A percentile compares a stretch with the other conserved stretches of the same genome.
These are phyloP conservation scores for Tulasnella sp. DNA, from an alignment of 768 basidiomycete genomes.

Conservation along the genomic window DNA sequence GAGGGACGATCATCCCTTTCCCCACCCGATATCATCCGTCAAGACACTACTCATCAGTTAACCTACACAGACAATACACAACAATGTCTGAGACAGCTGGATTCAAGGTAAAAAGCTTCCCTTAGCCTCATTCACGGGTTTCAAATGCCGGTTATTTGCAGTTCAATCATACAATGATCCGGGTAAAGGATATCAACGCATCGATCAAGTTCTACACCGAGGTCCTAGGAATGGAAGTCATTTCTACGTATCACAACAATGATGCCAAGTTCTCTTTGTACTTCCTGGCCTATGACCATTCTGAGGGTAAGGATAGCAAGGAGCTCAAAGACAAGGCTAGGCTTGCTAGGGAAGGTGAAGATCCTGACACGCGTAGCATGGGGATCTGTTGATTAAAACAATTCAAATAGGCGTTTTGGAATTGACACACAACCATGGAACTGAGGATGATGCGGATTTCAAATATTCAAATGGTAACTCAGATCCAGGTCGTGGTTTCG, in stretches of 20 bases:
- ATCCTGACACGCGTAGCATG: conserved; percentile 24
- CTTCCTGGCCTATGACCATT: conserved; percentile 71
- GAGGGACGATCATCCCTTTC: not conserved
- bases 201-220: conserved; percentile 74
- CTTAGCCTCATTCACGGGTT: not conserved
- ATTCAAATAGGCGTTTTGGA: conserved; percentile 54
- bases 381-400: not conserved
- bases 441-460: conserved; percentile 66
- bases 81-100: not conserved
- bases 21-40: not conserved
- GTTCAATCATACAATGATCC: conserved; percentile 83
- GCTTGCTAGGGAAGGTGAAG: conserved; percentile 51
- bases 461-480: conserved; percentile 74
- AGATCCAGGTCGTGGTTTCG: conserved; percentile 49
- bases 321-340: conserved; percentile 38
- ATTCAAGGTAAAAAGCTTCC: not conserved
- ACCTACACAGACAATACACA: not conserved
- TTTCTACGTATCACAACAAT: conserved; percentile 28
- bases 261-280: conserved; percentile 60
- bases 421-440: conserved; percentile 81
- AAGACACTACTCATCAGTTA: no score
- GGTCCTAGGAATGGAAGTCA: conserved; percentile 64
- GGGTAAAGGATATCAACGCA: conserved; percentile 73
- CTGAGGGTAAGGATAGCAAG: conserved; percentile 34
- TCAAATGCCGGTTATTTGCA: conserved; percentile 21